Percentiles rank a stretch among this genome's conserved stretches.
Conservation (phyloP, 257 asterid species). For the Solanum sitiens region DNA sequence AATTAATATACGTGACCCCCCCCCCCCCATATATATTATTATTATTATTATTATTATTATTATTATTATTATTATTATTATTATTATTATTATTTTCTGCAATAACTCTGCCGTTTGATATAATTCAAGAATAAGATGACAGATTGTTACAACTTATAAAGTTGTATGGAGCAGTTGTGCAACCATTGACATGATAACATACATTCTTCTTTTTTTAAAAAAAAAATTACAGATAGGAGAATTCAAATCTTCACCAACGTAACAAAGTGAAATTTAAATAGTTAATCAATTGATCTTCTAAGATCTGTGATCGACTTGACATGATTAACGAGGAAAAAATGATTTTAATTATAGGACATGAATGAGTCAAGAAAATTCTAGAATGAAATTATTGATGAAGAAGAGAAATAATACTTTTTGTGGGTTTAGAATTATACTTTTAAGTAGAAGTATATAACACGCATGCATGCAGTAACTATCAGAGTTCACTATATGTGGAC, state of each 20-base stretch:
- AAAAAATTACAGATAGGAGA: no score
- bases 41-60: no score
- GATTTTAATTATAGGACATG: neutral
- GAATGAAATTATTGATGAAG: neutral
- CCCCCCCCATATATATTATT: neutral
- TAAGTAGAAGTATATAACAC: neutral
- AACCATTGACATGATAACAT: neutral
- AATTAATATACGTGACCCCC: neutral
- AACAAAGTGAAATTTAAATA: neutral
- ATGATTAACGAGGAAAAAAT: neutral
- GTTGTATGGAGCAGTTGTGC: neutral
- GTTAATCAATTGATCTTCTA: rapidly evolving
- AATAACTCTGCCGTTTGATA: neutral
- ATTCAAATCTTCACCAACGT: no score
- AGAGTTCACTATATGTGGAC: neutral
- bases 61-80: no score
- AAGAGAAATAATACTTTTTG: neutral
- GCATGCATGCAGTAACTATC: neutral
- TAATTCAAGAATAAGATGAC: neutral
- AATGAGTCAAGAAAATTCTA: neutral
- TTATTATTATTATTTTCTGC: neutral
- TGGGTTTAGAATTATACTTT: neutral
- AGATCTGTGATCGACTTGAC: neutral
- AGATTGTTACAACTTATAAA: neutral
- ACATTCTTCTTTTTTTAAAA: neutral